These are phyloP conservation scores for Solanum microdontum DNA, from an alignment of 257 asterid genomes.

Conservation along the genomic window DNA sequence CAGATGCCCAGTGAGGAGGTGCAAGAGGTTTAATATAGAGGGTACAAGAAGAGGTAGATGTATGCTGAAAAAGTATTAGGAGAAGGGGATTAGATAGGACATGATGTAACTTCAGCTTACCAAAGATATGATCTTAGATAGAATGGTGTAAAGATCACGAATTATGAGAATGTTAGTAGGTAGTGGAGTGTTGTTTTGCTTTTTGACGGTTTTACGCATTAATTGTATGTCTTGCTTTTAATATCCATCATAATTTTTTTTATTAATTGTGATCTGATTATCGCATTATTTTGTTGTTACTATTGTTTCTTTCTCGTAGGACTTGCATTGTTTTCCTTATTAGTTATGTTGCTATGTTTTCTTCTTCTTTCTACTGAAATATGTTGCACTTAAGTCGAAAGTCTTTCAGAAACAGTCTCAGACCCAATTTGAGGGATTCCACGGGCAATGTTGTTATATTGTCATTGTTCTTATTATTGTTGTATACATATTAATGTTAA, in stretches of 20 bases:
- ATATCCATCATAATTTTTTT: neutral
- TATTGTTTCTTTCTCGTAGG: neutral
- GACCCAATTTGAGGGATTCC: neutral
- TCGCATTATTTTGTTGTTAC: neutral
- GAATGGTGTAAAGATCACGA: no score
- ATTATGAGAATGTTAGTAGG: no score
- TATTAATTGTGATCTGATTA: neutral
- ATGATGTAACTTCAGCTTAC: no score
- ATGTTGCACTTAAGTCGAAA: neutral
- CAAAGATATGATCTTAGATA: no score
- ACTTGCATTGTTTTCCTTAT: no score
- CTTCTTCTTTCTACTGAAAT: neutral
- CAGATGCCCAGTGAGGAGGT: accelerated
- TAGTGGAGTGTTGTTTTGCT: no score
- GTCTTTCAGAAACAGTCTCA: no score
- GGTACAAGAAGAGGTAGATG: neutral
- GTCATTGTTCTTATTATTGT: neutral
- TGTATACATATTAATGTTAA: neutral
- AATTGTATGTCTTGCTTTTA: no score
- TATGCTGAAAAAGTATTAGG: neutral
- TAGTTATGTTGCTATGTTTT: neutral
- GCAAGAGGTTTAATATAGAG: neutral
- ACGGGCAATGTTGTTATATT: neutral
- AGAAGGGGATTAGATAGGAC: accelerated
- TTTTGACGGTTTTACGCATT: no score